A percentile compares a stretch with the other conserved stretches of the same genome.
Evolutionary conservation across 371 early-diverging fungal genomes (phyloP).

Genomic region (Circinella minor): DNA sequence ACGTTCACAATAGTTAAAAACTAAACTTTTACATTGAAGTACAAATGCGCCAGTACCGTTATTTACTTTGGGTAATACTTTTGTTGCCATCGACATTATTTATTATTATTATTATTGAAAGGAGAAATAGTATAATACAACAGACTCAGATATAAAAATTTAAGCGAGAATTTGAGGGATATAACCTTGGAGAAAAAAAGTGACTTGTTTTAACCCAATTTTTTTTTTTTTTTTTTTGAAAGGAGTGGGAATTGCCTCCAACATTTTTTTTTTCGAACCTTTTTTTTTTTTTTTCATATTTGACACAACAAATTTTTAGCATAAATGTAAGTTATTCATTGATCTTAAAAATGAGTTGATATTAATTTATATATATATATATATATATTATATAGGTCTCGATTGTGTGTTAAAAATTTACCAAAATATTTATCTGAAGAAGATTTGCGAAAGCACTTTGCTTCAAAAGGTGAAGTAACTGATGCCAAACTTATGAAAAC

Average conservation of each 20-base stretch:
- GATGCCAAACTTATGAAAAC: conserved; percentile 90
- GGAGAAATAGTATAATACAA: not conserved
- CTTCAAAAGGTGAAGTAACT: conserved; percentile 84
- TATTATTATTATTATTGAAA: not conserved
- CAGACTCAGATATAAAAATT: not conserved
- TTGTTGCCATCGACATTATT: conserved; percentile 2
- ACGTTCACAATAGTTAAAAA: conserved; percentile 87
- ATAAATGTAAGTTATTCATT: not conserved
- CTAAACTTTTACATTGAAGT: conserved; percentile 80
- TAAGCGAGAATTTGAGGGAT: not conserved
- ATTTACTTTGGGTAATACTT: conserved; percentile 52
- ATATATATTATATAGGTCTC: conserved; percentile 43
- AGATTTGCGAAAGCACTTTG: conserved; percentile 87
- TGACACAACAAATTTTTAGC: not conserved
- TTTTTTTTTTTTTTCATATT: too few species aligned
- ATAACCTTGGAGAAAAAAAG: not conserved
- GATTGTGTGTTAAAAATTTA: conserved; percentile 90
- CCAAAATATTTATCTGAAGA: conserved; percentile 88
- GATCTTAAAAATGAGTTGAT: not conserved
- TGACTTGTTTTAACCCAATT: not conserved
- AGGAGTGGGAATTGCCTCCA: too few species aligned
- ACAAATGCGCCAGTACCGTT: conserved; percentile 86
- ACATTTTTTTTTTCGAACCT: not conserved
- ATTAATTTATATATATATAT: not conserved
- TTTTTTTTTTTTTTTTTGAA: conserved; percentile 1